phyloP scores from a whole-genome alignment of 768 basidiomycete species.

The Boletus rubropictus region DNA sequence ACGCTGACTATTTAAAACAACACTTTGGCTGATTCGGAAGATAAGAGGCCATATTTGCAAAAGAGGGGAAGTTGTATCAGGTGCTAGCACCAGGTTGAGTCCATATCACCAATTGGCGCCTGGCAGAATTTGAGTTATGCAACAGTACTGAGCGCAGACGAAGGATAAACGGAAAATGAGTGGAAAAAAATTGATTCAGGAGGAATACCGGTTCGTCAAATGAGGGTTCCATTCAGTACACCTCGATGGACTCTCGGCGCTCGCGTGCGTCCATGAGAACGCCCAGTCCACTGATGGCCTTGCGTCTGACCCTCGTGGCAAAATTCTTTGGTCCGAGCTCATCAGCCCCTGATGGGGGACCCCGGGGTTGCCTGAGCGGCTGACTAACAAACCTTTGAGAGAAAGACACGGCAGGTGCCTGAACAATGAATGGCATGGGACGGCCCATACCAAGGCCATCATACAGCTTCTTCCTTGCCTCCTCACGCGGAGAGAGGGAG shows the following conservation, averaged over 20 bases:
- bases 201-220: constrained; percentile 8
- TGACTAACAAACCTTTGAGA: constrained; percentile 58
- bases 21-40: constrained; percentile 19
- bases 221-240: constrained; percentile 41
- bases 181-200: constrained; percentile 13
- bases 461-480: constrained; percentile 79
- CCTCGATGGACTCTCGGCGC: constrained; percentile 69
- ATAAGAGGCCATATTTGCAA: constrained; percentile 22
- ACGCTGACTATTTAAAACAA: constrained; percentile 28
- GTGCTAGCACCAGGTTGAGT: constrained; percentile 25
- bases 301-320: constrained; percentile 76
- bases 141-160: constrained; percentile 14
- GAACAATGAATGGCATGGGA: constrained; percentile 39
- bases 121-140: constrained; percentile 6
- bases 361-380: constrained; percentile 79
- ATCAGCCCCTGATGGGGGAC: constrained; percentile 81
- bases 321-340: constrained; percentile 87
- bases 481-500: constrained; percentile 80
- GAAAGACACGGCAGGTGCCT: constrained; percentile 23
- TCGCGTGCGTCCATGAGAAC: constrained; percentile 78
- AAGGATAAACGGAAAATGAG: constrained; percentile 15
- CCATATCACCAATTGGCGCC: constrained; percentile 14
- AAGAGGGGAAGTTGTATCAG: constrained; percentile 20
- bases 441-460: constrained; percentile 86
- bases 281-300: constrained; percentile 77